These are phyloP conservation scores for Euphorbia corollata DNA, from an alignment of 441 rosid genomes.

Conservation along the genomic window DNA sequence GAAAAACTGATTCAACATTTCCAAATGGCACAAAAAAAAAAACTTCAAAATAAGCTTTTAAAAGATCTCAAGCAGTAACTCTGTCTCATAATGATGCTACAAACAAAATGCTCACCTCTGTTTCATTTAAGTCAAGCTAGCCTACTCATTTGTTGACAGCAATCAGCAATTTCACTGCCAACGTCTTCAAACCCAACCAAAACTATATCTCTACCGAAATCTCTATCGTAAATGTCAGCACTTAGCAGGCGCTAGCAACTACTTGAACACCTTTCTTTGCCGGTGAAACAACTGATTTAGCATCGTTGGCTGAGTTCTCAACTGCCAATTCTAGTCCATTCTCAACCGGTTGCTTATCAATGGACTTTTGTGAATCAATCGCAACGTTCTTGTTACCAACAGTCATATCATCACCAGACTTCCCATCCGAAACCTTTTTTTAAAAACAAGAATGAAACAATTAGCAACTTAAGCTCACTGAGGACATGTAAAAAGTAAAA, in stretches of 20 bases:
- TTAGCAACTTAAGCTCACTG: background rate
- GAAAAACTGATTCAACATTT: no score
- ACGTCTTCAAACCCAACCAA: background rate
- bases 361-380: constrained; percentile 15
- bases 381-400: constrained; percentile 21
- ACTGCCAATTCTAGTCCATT: constrained; percentile 23
- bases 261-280: constrained; percentile 23
- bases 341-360: constrained; percentile 28
- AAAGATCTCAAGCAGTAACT: background rate
- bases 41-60: background rate
- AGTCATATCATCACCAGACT: constrained; percentile 16
- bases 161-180: constrained; percentile 9
- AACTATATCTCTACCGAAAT: background rate
- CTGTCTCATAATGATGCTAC: background rate
- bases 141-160: background rate
- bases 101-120: background rate
- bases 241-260: constrained; percentile 44
- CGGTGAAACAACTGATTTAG: constrained; percentile 18
- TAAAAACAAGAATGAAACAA: background rate
- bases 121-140: background rate
- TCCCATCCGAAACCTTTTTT: constrained; percentile 42
- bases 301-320: constrained; percentile 19
- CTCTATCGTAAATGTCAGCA: constrained; percentile 12
- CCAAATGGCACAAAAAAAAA: background rate
- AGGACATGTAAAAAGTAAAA: background rate